Percentiles rank a stretch among this genome's conserved stretches.
These are phyloP conservation scores for Madurella fahalii DNA, from an alignment of 2,329 filamentous ascomycete genomes.

Conservation along the genomic window DNA sequence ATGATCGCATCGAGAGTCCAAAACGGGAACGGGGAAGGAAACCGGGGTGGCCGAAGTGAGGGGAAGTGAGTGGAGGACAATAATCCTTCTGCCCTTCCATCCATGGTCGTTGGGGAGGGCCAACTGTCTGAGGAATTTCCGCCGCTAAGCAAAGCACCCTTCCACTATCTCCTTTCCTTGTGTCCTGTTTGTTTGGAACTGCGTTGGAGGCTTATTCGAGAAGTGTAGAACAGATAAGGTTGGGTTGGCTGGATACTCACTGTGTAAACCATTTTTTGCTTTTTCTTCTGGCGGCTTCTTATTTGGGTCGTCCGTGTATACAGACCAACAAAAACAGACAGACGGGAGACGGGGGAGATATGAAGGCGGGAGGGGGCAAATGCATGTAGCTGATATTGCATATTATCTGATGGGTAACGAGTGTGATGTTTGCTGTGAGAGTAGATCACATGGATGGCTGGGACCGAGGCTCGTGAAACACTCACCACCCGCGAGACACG, in stretches of 20 bases:
- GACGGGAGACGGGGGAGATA: background rate
- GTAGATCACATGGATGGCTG: background rate
- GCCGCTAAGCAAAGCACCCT: constrained; percentile 7
- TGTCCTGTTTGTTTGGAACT: constrained; percentile 4
- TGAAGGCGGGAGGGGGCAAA: background rate
- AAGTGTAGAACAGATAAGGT: background rate
- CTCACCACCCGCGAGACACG: too few species aligned
- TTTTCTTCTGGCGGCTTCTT: background rate
- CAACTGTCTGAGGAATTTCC: background rate
- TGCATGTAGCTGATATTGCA: background rate
- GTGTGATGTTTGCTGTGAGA: background rate
- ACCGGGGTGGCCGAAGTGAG: background rate
- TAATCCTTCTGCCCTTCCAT: background rate
- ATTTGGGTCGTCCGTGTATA: constrained; percentile 8
- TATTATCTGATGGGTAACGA: background rate
- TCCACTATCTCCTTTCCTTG: background rate
- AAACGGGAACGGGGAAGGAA: background rate
- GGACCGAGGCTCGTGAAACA: background rate
- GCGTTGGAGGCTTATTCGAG: background rate
- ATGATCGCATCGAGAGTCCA: background rate
- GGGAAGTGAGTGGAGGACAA: background rate
- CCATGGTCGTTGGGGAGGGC: background rate
- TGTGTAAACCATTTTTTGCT: constrained; percentile 2
- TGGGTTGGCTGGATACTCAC: background rate
- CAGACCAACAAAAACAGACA: constrained; percentile 3